Conservation (phyloP, 2,329 filamentous ascomycete genomes). For the Pezicula rhizophila region DNA sequence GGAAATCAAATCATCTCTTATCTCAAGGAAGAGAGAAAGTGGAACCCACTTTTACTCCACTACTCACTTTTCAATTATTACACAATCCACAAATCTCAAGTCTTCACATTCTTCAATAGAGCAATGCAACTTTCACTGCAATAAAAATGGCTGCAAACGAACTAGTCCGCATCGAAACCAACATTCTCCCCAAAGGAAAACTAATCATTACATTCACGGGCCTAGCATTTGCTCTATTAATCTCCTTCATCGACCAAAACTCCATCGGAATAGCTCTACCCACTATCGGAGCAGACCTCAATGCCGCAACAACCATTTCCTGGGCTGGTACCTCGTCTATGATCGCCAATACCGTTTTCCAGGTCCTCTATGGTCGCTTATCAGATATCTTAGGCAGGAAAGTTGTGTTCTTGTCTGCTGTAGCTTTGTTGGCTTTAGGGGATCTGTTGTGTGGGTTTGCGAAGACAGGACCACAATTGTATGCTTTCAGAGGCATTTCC, state of each 20-base stretch:
- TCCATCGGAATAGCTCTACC: constrained; percentile 38
- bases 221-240: constrained; percentile 46
- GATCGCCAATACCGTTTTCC: constrained; percentile 55
- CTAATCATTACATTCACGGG: constrained; percentile 44
- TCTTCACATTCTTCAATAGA: too few relatives aligned
- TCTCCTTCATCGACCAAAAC: constrained; percentile 39
- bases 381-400: constrained; percentile 59
- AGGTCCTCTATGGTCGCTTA: constrained; percentile 56
- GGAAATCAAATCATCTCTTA: too few relatives aligned
- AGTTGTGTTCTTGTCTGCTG: constrained; percentile 46
- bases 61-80: too few relatives aligned
- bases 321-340: constrained; percentile 49
- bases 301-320: constrained; percentile 43
- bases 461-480: constrained; percentile 50
- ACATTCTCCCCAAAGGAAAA: constrained; percentile 46
- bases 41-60: too few relatives aligned
- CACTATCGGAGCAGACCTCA: constrained; percentile 40
- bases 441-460: constrained; percentile 55
- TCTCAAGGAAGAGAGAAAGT: too few relatives aligned
- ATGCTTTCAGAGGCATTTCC: constrained; percentile 53
- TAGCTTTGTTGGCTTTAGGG: constrained; percentile 46
- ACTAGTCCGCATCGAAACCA: constrained; percentile 41
- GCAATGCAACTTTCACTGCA: too few relatives aligned
- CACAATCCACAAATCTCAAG: too few relatives aligned
- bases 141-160: constrained; percentile 16